Percentiles rank a stretch among this genome's conserved stretches.
phyloP scores from a whole-genome alignment of 495 filamentous ascomycete species.

The Xylaria longipes region DNA sequence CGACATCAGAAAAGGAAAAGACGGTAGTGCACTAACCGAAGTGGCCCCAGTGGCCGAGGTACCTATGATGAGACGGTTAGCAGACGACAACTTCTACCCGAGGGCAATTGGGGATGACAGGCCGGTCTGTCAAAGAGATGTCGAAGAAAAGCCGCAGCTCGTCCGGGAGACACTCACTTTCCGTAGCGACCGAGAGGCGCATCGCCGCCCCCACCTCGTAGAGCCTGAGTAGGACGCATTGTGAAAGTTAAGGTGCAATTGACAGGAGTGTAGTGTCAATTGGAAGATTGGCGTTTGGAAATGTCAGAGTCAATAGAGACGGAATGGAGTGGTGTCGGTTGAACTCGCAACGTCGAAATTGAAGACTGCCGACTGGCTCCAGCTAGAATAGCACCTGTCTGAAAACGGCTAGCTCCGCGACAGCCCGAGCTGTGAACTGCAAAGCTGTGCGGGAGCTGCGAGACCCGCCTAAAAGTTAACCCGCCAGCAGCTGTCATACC shows the following conservation, averaged over 20 bases:
- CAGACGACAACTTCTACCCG: neutral
- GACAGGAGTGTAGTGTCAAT: constrained; percentile 40
- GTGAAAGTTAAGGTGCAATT: constrained; percentile 46
- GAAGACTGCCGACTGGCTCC: constrained; percentile 24
- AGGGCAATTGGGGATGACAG: neutral
- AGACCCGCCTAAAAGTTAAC: constrained; percentile 18
- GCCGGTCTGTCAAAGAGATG: neutral
- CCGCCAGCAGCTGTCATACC: constrained; percentile 2
- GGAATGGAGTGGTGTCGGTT: constrained; percentile 29
- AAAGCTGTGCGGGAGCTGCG: neutral
- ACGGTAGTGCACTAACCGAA: constrained; percentile 69
- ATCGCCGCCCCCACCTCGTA: constrained; percentile 62
- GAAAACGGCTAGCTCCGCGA: constrained; percentile 1
- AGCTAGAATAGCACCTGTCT: constrained; percentile 7
- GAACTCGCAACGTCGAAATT: constrained; percentile 40
- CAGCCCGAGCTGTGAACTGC: neutral
- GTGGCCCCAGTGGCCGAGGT: constrained; percentile 82
- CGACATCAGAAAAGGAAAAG: neutral
- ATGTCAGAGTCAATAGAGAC: constrained; percentile 35
- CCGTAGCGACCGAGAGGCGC: constrained; percentile 67
- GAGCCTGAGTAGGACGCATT: constrained; percentile 67
- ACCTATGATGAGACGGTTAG: constrained; percentile 65
- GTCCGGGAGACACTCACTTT: constrained; percentile 64
- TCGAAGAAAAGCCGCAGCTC: constrained; percentile 32
- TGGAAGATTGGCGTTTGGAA: constrained; percentile 24